Percentiles rank a stretch among this genome's conserved stretches.
Evolutionary conservation across 768 basidiomycete genomes (phyloP).

Genomic region (Suillus fuscotomentosus): DNA sequence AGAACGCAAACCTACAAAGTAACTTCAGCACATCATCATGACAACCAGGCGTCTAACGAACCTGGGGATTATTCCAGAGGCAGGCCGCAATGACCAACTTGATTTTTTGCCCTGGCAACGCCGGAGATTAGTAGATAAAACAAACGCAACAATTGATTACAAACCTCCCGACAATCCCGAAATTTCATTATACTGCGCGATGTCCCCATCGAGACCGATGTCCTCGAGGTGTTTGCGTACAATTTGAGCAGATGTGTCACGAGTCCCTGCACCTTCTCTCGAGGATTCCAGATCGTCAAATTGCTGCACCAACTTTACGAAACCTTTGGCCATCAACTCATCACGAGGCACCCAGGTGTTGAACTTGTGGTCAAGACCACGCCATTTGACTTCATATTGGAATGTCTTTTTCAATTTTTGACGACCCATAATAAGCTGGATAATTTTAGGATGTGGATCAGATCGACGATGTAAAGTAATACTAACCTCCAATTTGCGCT

Average conservation of each 20-base stretch:
- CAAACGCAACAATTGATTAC: slow-evolving; percentile 14
- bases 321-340: slow-evolving; percentile 81
- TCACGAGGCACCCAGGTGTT: slow-evolving; percentile 94
- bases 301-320: slow-evolving; percentile 85
- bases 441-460: slow-evolving; percentile 10
- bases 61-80: slow-evolving; percentile 94
- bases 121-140: neutral
- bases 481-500: slow-evolving; percentile 85
- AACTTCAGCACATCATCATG: slow-evolving; percentile 7
- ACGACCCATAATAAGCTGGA: slow-evolving; percentile 82
- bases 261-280: slow-evolving; percentile 88
- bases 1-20: slow-evolving; percentile 61
- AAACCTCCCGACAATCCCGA: slow-evolving; percentile 88
- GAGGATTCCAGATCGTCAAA: slow-evolving; percentile 97
- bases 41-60: slow-evolving; percentile 29
- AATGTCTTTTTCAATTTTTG: slow-evolving; percentile 96
- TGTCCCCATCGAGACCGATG: slow-evolving; percentile 95
- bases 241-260: slow-evolving; percentile 78
- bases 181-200: slow-evolving; percentile 98
- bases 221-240: slow-evolving; percentile 94
- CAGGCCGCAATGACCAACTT: slow-evolving; percentile 94
- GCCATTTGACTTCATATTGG: slow-evolving; percentile 92
- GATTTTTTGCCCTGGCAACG: slow-evolving; percentile 81
- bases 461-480: slow-evolving; percentile 7
- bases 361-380: slow-evolving; percentile 76